Conservation (phyloP, 2,329 filamentous ascomycete species). For the Calonectria hawksworthii region DNA sequence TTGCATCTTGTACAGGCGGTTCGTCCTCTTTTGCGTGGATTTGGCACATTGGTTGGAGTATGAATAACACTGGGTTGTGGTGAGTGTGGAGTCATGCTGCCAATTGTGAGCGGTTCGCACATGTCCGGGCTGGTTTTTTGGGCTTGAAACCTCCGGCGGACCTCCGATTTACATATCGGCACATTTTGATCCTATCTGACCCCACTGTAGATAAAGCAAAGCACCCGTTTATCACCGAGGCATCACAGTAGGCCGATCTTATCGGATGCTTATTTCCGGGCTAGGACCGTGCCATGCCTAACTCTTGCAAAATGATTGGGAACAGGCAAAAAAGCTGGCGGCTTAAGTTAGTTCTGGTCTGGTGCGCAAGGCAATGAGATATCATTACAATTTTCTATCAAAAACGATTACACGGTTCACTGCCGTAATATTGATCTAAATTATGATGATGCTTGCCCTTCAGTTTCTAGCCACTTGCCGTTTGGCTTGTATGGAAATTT, state of each 20-base stretch:
- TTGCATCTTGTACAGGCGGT: not conserved
- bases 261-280: not conserved
- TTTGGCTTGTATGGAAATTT: conserved; percentile 9
- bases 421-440: not conserved
- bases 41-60: not conserved
- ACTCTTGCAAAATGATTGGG: too few relatives aligned
- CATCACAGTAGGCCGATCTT: not conserved
- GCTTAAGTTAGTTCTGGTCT: not conserved
- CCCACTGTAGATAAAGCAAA: not conserved
- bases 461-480: not conserved
- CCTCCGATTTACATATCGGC: conserved; percentile 14
- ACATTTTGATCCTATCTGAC: not conserved
- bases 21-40: conserved; percentile 1
- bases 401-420: too few relatives aligned
- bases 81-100: not conserved
- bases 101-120: not conserved
- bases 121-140: not conserved
- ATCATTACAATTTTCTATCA: not conserved
- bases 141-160: not conserved
- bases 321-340: not conserved
- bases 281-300: not conserved
- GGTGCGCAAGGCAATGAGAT: not conserved
- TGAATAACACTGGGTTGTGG: not conserved
- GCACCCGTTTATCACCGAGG: not conserved
- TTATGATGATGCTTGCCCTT: not conserved